phyloP scores from a whole-genome alignment of 208 protist genomes.

The Sergeia podlipaevii region DNA sequence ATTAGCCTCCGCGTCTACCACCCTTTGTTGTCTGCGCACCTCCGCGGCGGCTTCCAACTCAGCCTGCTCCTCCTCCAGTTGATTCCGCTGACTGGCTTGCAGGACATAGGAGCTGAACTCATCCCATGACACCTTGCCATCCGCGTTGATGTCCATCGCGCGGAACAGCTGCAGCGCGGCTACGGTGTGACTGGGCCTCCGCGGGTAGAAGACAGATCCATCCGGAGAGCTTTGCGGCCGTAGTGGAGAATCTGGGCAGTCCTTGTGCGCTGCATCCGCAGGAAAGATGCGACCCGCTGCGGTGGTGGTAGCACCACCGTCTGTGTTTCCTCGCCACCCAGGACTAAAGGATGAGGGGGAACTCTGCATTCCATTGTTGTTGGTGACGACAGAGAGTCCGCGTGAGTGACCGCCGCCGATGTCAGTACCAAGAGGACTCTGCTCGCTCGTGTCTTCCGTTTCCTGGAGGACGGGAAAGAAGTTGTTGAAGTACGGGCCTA shows the following conservation, averaged over 20 bases:
- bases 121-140: slow-evolving; percentile 63
- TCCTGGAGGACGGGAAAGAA: slow-evolving; percentile 23
- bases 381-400: not conserved
- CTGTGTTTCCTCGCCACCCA: too few species aligned
- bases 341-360: too few species aligned
- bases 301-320: too few species aligned
- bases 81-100: slow-evolving; percentile 23
- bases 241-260: not conserved
- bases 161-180: slow-evolving; percentile 52
- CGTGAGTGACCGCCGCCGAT: too few species aligned
- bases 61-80: not conserved
- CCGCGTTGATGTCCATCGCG: slow-evolving; percentile 57
- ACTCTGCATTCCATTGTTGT: not conserved
- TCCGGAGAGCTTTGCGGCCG: not conserved
- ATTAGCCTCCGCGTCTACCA: not conserved
- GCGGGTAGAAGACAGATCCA: slow-evolving; percentile 12
- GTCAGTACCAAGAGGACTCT: not conserved
- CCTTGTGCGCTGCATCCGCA: too few species aligned
- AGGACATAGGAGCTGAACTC: slow-evolving; percentile 53
- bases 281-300: too few species aligned
- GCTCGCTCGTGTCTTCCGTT: not conserved
- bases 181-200: slow-evolving; percentile 19
- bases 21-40: not conserved
- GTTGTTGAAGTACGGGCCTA: slow-evolving; percentile 35
- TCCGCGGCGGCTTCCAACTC: not conserved